These are phyloP conservation scores for Boletus semigastroideus DNA, from an alignment of 1,284 basidiomycete genomes.

Conservation along the genomic window DNA sequence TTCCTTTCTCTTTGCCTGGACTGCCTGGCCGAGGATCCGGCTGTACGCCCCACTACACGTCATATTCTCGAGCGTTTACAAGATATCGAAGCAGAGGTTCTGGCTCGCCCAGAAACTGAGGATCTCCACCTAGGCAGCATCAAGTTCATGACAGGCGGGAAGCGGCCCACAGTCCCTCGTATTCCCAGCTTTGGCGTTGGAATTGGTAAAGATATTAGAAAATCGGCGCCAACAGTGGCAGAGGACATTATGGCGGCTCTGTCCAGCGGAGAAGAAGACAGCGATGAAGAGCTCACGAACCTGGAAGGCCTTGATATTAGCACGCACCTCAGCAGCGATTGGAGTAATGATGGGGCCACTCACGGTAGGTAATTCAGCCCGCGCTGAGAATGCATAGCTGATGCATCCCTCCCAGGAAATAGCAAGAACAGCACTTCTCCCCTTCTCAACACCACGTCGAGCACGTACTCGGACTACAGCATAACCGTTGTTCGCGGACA, in stretches of 20 bases:
- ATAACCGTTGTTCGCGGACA: slow-evolving; percentile 61
- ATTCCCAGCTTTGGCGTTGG: slow-evolving; percentile 87
- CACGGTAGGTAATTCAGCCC: slow-evolving; percentile 33
- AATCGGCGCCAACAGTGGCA: slow-evolving; percentile 17
- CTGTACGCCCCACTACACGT: slow-evolving; percentile 72
- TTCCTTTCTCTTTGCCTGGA: slow-evolving; percentile 80
- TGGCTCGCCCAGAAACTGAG: slow-evolving; percentile 64
- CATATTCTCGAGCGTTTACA: slow-evolving; percentile 74
- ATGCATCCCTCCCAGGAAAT: slow-evolving; percentile 32
- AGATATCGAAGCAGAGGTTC: slow-evolving; percentile 78
- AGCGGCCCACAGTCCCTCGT: slow-evolving; percentile 62
- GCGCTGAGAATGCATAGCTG: slow-evolving; percentile 11
- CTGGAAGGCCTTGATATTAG: slow-evolving; percentile 52
- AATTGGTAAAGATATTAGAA: slow-evolving; percentile 57
- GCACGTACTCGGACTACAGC: slow-evolving; percentile 60
- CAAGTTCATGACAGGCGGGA: slow-evolving; percentile 69
- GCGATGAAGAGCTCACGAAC: slow-evolving; percentile 67
- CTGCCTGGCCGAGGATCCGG: slow-evolving; percentile 73
- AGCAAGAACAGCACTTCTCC: slow-evolving; percentile 49
- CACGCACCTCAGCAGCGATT: slow-evolving; percentile 51
- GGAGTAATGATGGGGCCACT: slow-evolving; percentile 40
- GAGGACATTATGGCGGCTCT: slow-evolving; percentile 30
- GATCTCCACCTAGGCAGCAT: slow-evolving; percentile 85
- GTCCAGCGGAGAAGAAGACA: slow-evolving; percentile 49
- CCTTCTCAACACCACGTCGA: slow-evolving; percentile 50